Evolutionary conservation across 1,284 basidiomycete species (phyloP), one percentile per base, ranked within the genome.

Genomic region (Marasmius oreades): DNA sequence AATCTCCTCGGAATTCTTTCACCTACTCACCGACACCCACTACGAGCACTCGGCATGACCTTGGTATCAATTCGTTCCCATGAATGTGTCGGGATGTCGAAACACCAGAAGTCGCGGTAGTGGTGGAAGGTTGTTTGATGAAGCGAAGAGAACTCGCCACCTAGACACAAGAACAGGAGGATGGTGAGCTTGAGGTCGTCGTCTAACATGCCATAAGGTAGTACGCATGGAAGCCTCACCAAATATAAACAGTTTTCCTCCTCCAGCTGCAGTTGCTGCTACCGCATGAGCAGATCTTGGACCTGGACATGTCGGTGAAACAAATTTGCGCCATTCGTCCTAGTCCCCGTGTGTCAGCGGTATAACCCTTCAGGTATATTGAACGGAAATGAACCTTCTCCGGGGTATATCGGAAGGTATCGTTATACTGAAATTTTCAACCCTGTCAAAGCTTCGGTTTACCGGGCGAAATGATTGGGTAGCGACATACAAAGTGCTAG

Each of bases 11-110:
- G 28, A 50, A 33, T 39, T 31, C 33, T 20, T 52, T 11, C 37
- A 51, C 42, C 47, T n/a, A 37, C 77, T 55, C 58, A 89, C 84
- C 92, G 77, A 70, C 93, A 93, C 1, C 95, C 95, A 14, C 89
- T 92, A 26, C 95, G 78, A 2, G 93, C 91, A 44, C 81, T 86
- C 0, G 94, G 94, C 16, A 85, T 79, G 16, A 89, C 71, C 67
- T 93, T 95, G 7, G 92, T 81, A 22, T 97, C 94, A 56, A 96
- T 91, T 18, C 92, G 78, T 59, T 97, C 92, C 95, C 95, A 98
- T 0, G 81, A 73, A 65, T 93, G 90, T 0, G 82, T 85, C 2
- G 76, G 61, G 33, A 92, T 81, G 62, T 92, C 88, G 62, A 93
- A 92, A 47, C 79, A 80, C 89, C 89, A 92, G 65, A 95, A 86